Percentiles rank a stretch among this genome's conserved stretches.
Evolutionary conservation across 768 basidiomycete species (phyloP).

Genomic region (Boletus pseudo-olivaceus): DNA sequence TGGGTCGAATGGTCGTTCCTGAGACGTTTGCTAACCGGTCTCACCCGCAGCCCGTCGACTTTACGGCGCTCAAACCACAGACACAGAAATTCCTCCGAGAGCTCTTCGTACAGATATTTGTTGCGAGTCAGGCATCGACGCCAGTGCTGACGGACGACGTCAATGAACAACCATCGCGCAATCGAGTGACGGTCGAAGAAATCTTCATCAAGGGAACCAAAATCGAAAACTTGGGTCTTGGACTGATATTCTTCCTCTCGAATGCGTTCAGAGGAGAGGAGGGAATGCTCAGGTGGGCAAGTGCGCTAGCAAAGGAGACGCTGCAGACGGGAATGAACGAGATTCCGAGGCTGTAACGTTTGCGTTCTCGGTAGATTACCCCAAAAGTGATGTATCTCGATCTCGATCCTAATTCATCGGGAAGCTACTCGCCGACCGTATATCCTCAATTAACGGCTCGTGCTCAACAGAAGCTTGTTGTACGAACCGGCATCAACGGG

Average conservation of each 20-base stretch:
- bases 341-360: slow-evolving; percentile 32
- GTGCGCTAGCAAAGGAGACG: slow-evolving; percentile 64
- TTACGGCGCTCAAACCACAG: slow-evolving; percentile 64
- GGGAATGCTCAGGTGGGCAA: slow-evolving; percentile 63
- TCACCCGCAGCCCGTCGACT: slow-evolving; percentile 74
- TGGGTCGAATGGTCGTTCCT: background rate
- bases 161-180: slow-evolving; percentile 40
- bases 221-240: slow-evolving; percentile 64
- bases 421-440: background rate
- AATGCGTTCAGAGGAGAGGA: slow-evolving; percentile 39
- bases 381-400: background rate
- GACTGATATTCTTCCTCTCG: slow-evolving; percentile 69
- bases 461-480: background rate
- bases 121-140: slow-evolving; percentile 70
- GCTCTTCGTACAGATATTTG: slow-evolving; percentile 64
- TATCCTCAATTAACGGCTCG: background rate
- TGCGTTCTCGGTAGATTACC: background rate
- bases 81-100: slow-evolving; percentile 66
- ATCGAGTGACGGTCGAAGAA: slow-evolving; percentile 65
- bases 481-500: background rate
- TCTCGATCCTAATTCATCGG: background rate
- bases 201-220: slow-evolving; percentile 74
- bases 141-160: slow-evolving; percentile 50
- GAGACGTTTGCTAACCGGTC: background rate
- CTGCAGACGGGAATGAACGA: slow-evolving; percentile 62